Conservation (phyloP, 176 grass and related monocot species). For the Typha latifolia region DNA sequence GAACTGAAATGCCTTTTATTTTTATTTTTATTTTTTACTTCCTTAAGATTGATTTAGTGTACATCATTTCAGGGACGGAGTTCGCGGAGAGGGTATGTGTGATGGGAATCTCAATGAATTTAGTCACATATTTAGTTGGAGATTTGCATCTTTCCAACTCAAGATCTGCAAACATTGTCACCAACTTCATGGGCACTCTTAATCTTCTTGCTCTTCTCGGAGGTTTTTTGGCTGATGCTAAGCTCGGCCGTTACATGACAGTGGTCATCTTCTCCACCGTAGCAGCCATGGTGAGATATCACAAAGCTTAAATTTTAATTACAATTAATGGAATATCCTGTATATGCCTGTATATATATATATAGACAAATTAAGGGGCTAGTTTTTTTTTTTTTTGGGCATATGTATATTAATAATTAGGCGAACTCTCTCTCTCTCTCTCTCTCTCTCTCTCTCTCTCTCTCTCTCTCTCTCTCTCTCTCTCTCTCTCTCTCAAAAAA, state of each 20-base stretch:
- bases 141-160: constrained; percentile 48
- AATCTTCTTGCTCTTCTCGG: constrained; percentile 57
- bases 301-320: not conserved
- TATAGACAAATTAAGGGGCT: too few relatives aligned
- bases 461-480: too few relatives aligned
- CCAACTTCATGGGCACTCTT: constrained; percentile 66
- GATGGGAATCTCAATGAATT: constrained; percentile 69
- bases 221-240: constrained; percentile 54
- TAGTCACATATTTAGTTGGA: constrained; percentile 58
- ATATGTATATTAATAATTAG: too few relatives aligned
- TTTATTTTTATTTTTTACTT: not conserved
- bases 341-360: too few relatives aligned
- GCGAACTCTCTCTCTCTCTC: too few relatives aligned
- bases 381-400: too few relatives aligned
- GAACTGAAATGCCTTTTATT: too few relatives aligned
- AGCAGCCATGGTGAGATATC: constrained; percentile 20
- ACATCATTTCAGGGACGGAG: constrained; percentile 30
- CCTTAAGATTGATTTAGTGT: not conserved
- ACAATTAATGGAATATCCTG: not conserved
- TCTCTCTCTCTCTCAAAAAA: too few relatives aligned
- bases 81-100: constrained; percentile 71
- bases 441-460: too few relatives aligned
- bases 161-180: constrained; percentile 43
- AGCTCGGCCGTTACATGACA: constrained; percentile 45
- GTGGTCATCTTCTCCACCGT: constrained; percentile 25